Base-by-base conservation (phyloP, 352 stramenopile species). In the Aphanomyces cochlioides region DNA sequence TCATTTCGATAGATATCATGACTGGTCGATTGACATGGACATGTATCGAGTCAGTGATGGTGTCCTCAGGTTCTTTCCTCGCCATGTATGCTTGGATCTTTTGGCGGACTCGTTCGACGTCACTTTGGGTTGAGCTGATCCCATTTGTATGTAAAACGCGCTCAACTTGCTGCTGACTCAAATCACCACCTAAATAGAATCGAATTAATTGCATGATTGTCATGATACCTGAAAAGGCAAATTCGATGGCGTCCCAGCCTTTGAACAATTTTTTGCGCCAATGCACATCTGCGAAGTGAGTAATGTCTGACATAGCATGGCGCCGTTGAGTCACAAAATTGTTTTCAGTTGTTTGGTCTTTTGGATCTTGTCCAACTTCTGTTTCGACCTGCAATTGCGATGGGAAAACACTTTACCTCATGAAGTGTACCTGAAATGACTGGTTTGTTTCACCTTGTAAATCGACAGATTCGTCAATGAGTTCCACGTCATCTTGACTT, bases 1-100 rank as follows among this genome's bases (percentile, higher is more conserved):
- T 91, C 0, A 73, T 74, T 45, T 85, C 78, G 53, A 84, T 91
- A n/a, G 85, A 89, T 3, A 92, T 73, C 0, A 81, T 72, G 19
- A 36, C 59, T 12, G 47, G 8, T 15, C 28, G 12, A 4, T 47
- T 21, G 10, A 70, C 64, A 43, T 43, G n/a, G 3, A 70, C 45
- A 37, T 63, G 64, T 1, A 70, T 39, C 8, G 54, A 12, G 1
- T 61, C 45, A 15, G 48, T 63, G 36, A 21, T 19, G 28, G 56
- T 63, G 47, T 19, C 17, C 3, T n/a, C 10, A 12, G 43, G 10
- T 8, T 47, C 48, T 8, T 57, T 12, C 5, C 12, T 15, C 36
- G 57, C 19, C 21, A 65, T 48, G 57, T 4, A 65, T 40, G 5
- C 15, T 37, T 65, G 10, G 17, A 70, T 70, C 7, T 28, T 41